Evolutionary conservation across 495 filamentous ascomycete genomes (phyloP), one percentile per base, ranked within the genome.

Genomic region (Lophiostoma macrostomum): DNA sequence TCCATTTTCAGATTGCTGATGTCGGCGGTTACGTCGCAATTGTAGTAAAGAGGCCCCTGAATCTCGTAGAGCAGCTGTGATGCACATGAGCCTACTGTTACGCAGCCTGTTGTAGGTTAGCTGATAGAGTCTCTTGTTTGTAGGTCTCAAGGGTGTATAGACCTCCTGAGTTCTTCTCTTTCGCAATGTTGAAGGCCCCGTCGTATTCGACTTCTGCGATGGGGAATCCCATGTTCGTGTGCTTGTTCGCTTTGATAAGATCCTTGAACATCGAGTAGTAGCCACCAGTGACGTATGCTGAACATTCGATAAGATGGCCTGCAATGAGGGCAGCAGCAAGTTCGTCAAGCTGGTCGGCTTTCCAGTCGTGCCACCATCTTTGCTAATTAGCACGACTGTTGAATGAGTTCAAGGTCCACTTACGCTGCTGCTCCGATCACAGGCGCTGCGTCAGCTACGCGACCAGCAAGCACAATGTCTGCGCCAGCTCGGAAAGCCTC

Each of bases 1-100:
- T 60, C 53, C 43, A 72, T 65, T 23, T 64, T 55, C 50, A 71
- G 62, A 29, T 54, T 45, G 23, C 58, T 46, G n/a, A 72, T 58
- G 23, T 62, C 45, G 5, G 70, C 70, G 8, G 64, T 66, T 14
- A 72, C 69, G 27, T 69, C 66, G 14, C 61, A 61, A 39, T 64
- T 64, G 44, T 62, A 61, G 54, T 67, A 69, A 4, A 52, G 54
- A 7, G 58, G 55, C 0, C 65, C 67, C 44, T 69, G 67, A 32
- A 69, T 65, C 46, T 69, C 67, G 50, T 69, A 69, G 8, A 69
- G 57, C 4, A 69, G 51, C 40, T 69, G 67, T 4, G 53, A 56
- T 3, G 40, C 43, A 12, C 61, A 53, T 18, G 64, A 55, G 7
- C 44, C 61, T 22, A 60, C 53, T 6, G 40, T 66, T 7, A 68